Evolutionary conservation across 2,329 filamentous ascomycete genomes (phyloP), one percentile per base, ranked within the genome.

Genomic region (Hypoxylon sp.): DNA sequence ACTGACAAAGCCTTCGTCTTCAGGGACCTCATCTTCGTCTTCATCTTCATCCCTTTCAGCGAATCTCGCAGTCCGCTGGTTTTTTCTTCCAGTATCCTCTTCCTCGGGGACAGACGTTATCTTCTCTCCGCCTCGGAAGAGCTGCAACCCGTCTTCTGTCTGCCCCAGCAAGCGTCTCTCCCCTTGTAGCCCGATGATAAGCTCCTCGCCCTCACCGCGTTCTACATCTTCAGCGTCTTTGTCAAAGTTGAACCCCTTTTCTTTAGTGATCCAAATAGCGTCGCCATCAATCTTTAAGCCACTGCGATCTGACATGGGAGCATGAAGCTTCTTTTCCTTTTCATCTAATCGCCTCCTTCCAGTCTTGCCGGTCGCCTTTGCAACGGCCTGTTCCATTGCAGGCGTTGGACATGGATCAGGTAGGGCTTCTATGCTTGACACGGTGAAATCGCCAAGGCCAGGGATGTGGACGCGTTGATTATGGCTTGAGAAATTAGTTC

Each of bases 241-340:
- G 77, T 90, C 84, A 70, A 99, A 97, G 3, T 88, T 96, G 72
- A 91, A 91, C 0, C 88, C 88, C 72, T 89, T 90, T 54, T 90
- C 87, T 61, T 87, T 82, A 8, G 88, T 90, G 65, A 90, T 97
- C 82, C 97, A 99, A 37, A 99, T 94, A 6, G 95, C 94, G 79
- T 99, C 96, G 66, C 97, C 97, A 71, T 99, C 96, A 54, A 99
- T 95, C 76, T 98, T 90, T 11, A 99, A 88, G 74, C 96, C 96
- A 70, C 94, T 96, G 32, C 97, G 94, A 79, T 99, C 96, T 25
- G 94, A 97, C 95, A 99, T 98, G 32, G 96, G 96, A 2, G 96
- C 96, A 79, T 97, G 96, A 4, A 99, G 82, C 73, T 96, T 88
- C 81, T 97, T 97, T 76, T 99, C 95, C 80, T 98, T 99, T 76